These are phyloP conservation scores for Penicillium sp. DNA, from an alignment of 2,329 filamentous ascomycete species.

Conservation along the genomic window DNA sequence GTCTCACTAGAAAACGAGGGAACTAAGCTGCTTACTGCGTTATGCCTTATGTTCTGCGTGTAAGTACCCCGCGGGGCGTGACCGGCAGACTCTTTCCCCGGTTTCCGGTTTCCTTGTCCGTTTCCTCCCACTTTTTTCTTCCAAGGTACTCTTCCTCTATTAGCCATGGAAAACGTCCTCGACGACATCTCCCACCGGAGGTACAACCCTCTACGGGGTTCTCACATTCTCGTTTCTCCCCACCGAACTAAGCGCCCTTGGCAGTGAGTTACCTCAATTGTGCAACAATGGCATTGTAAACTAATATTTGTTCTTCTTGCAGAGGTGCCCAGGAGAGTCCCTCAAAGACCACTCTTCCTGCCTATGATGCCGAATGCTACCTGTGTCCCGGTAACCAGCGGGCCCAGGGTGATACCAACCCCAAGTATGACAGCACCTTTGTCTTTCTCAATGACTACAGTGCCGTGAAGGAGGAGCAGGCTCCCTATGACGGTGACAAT, in stretches of 20 bases:
- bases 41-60: slow-evolving; percentile 1
- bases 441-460: slow-evolving; percentile 98
- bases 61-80: slow-evolving; percentile 22
- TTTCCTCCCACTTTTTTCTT: slow-evolving; percentile 1
- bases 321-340: slow-evolving; percentile 75
- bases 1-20: background rate
- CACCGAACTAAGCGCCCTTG: slow-evolving; percentile 95
- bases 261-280: slow-evolving; percentile 64
- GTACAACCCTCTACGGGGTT: slow-evolving; percentile 85
- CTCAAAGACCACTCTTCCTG: slow-evolving; percentile 64
- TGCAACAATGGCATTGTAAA: background rate
- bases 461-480: slow-evolving; percentile 89
- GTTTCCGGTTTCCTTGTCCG: slow-evolving; percentile 2
- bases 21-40: background rate
- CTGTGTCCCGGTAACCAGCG: slow-evolving; percentile 87
- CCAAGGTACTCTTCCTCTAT: slow-evolving; percentile 11
- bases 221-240: slow-evolving; percentile 90
- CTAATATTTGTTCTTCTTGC: background rate
- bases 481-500: slow-evolving; percentile 62
- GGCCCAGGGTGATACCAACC: slow-evolving; percentile 81
- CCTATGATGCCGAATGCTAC: slow-evolving; percentile 90
- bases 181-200: slow-evolving; percentile 95
- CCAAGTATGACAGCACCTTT: slow-evolving; percentile 79
- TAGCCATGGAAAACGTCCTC: slow-evolving; percentile 67
- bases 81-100: slow-evolving; percentile 1